Evolutionary conservation across 331 rosid genomes (phyloP), one percentile per base, ranked within the genome.

Genomic region (Quercus phellos): DNA sequence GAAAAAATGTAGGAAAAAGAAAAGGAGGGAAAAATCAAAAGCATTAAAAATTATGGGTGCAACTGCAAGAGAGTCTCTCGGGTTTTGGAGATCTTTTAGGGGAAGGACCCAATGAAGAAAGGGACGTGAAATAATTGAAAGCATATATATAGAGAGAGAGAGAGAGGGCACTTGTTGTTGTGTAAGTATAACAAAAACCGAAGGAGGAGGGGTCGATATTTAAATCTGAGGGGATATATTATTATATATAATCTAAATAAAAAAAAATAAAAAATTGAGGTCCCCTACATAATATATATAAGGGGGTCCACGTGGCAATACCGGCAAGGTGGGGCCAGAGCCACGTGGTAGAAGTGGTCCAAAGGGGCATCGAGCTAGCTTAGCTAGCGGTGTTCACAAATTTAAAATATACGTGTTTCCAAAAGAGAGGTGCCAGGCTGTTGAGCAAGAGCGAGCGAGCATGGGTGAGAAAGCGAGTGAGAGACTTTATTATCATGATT

Each of bases 331-430:
- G 60, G 56, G 88, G 79, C 88, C 91, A 56, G 64, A 61, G 85
- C 88, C 89, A 89, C 88, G 87, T 87, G 93, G 89, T 80, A 50
- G 74, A 29, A 19, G 91, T 85, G 96, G 93, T 89, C 93, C 93
- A 84, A 75, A 51, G 43, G 70, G 60, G 46, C 46, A 38, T 38
- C 46, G 3, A 38, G 46, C 46, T 38, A 38, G 46, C 46, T 38
- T 38, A 72, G 22, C 42, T 67, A 85, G 34, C 34, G 19, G 4
- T 77, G 68, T 66, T 51, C n/a, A 8, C 8, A 34, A 32, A 43
- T 7, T 4, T 1, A 68, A 68, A 73, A 24, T 24, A 24, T 90
- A 77, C 81, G 82, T 84, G 93, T 72, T 70, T 11, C 19, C 0
- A 26, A 51, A 58, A 54, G 68, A 83, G 29, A 67, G 87, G 83